Conservation (phyloP, 129 eudicot species). For the Centrapalus pauciflorus region DNA sequence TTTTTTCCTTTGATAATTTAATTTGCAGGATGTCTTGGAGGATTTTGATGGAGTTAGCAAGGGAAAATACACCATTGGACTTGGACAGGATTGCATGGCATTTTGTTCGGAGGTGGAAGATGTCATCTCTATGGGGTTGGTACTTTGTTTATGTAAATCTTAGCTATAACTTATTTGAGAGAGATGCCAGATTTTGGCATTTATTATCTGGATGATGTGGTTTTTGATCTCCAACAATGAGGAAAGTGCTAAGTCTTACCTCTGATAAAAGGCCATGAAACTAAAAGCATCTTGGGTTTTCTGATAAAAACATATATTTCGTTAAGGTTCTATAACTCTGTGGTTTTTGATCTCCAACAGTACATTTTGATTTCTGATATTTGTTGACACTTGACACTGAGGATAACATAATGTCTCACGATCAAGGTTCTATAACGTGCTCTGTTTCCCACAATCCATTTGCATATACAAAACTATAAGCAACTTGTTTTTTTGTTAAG, state of each 20-base stretch:
- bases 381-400: too few species aligned
- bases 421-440: not conserved
- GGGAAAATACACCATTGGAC: constrained; percentile 93
- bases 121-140: constrained; percentile 90
- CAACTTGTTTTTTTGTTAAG: not conserved
- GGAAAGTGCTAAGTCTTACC: constrained; percentile 1
- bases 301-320: too few species aligned
- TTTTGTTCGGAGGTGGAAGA: constrained; percentile 94
- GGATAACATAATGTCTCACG: not conserved
- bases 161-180: not conserved
- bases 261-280: too few species aligned
- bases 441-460: not conserved
- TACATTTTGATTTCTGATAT: too few species aligned
- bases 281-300: too few species aligned
- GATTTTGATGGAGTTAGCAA: constrained; percentile 85
- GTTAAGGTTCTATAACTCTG: too few species aligned
- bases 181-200: not conserved
- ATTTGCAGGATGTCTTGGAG: constrained; percentile 57
- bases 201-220: not conserved
- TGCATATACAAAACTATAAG: not conserved
- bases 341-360: too few species aligned
- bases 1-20: not conserved
- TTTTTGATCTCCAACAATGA: not conserved
- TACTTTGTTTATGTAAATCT: not conserved
- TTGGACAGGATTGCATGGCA: constrained; percentile 95